Base-by-base conservation (phyloP, 495 filamentous ascomycete genomes). In the Neurospora terricola region DNA sequence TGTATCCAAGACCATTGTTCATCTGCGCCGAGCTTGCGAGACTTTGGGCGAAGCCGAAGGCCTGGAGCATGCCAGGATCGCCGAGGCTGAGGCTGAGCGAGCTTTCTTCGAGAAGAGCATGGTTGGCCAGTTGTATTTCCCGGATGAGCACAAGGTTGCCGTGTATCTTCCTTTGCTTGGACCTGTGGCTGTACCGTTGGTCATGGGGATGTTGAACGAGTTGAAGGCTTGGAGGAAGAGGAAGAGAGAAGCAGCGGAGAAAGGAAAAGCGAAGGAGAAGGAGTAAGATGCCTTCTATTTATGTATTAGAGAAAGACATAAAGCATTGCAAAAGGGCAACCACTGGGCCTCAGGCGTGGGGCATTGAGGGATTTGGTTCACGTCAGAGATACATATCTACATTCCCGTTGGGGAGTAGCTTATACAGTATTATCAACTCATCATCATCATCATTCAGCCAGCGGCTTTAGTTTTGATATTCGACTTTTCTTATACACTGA, bases 81-180 rank as follows among this genome's bases (percentile, higher is more conserved):
- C 96, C 7, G 94, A 97, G 79, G 87, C 86, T 3, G 93, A 96
- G 77, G 96, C 94, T 0, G 96, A 99, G 82, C 90, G 91, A 70
- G 96, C 94, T 4, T 99, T 99, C 81, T 99, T 99, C 77, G 96
- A 99, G 84, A 97, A 96, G 81, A 96, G 92, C 78, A 99, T 99
- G 96, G 96, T 99, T 54, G 96, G 96, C 1, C 96, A 98, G 83
- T 90, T 98, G 37, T 74, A 98, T 92, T 88, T 99, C 93, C 96
- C 96, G 2, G 96, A 99, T 78, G 96, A 99, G 82, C 96, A 99
- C 78, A 99, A 98, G 82, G 87, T 98, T n/a, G 96, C 96, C 0
- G 96, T 99, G 14, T 99, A 98, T 78, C 79, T 99, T 75, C 96
- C 96, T 16, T 82, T 98, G 16, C 82, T 99, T 70, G 96, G 96